Conservation (phyloP, 495 filamentous ascomycete genomes). For the Penicillium waksmanii region DNA sequence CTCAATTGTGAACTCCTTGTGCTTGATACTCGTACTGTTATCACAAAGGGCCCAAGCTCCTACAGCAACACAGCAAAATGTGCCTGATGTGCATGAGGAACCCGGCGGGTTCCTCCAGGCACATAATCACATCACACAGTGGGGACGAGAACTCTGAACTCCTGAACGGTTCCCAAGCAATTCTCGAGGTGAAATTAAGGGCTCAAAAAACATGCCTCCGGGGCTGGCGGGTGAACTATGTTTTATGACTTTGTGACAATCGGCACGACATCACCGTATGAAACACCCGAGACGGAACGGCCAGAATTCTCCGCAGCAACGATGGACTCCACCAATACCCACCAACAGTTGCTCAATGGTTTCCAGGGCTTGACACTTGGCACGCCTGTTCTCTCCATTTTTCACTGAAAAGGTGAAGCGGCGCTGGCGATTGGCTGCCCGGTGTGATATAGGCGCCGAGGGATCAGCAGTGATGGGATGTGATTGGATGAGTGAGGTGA, state of each 20-base stretch:
- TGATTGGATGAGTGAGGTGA: slow-evolving; percentile 35
- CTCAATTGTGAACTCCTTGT: slow-evolving; percentile 28
- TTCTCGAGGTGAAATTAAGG: background rate
- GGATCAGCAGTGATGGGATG: slow-evolving; percentile 21
- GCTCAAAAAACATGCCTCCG: background rate
- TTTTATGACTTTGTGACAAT: background rate
- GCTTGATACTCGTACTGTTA: slow-evolving; percentile 18
- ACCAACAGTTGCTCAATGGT: background rate
- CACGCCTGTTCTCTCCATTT: background rate
- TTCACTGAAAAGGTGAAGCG: background rate
- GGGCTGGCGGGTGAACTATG: background rate
- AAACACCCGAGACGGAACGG: slow-evolving; percentile 18
- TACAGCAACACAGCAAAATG: slow-evolving; percentile 18
- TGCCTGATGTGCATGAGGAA: slow-evolving; percentile 28
- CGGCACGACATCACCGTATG: slow-evolving; percentile 12
- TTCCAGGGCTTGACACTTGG: slow-evolving; percentile 1
- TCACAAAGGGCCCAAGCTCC: slow-evolving; percentile 35
- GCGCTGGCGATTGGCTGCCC: slow-evolving; percentile 24
- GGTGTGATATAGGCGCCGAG: slow-evolving; percentile 29
- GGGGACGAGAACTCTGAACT: background rate
- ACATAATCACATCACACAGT: slow-evolving; percentile 29
- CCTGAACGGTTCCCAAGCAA: background rate
- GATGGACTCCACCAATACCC: background rate
- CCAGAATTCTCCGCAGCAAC: slow-evolving; percentile 18
- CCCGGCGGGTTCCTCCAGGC: slow-evolving; percentile 9